Percentiles rank a stretch among this genome's conserved stretches.
Evolutionary conservation across 1,284 basidiomycete species (phyloP).

Genomic region (Peniophora sp.): DNA sequence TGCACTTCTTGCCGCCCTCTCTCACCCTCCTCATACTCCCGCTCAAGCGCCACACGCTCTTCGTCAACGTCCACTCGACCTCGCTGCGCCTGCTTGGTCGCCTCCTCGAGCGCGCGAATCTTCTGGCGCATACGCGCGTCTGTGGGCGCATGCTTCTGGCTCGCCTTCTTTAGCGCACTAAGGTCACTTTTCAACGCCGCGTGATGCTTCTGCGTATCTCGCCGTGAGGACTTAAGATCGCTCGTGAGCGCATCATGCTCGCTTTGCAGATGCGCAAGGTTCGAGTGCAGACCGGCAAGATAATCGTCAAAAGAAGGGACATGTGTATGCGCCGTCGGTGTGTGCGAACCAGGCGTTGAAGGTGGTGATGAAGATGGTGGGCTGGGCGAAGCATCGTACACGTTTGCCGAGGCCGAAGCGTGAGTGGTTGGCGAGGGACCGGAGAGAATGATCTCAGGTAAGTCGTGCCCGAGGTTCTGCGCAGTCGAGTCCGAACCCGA

Average conservation of each 20-base stretch:
- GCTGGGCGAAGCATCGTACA: slow-evolving; percentile 4
- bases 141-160: slow-evolving; percentile 57
- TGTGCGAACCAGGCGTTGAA: slow-evolving; percentile 2
- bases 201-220: slow-evolving; percentile 69
- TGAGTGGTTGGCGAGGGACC: no score
- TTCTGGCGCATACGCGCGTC: slow-evolving; percentile 69
- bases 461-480: background rate
- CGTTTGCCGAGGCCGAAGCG: background rate
- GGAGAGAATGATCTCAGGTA: slow-evolving; percentile 5
- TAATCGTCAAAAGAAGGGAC: slow-evolving; percentile 10
- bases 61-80: slow-evolving; percentile 50
- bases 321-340: slow-evolving; percentile 5
- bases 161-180: slow-evolving; percentile 61
- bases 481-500: slow-evolving; percentile 2
- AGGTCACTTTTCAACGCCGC: slow-evolving; percentile 68
- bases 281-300: slow-evolving; percentile 13
- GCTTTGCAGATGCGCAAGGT: slow-evolving; percentile 42
- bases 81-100: slow-evolving; percentile 59
- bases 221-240: slow-evolving; percentile 59
- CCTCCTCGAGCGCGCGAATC: slow-evolving; percentile 68
- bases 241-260: slow-evolving; percentile 55
- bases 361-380: slow-evolving; percentile 4
- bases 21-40: slow-evolving; percentile 28
- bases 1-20: slow-evolving; percentile 23
- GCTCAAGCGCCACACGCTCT: slow-evolving; percentile 41